Percentiles rank a stretch among this genome's conserved stretches.
Evolutionary conservation across 129 eudicot genomes (phyloP).

Genomic region (Helianthus annuus): DNA sequence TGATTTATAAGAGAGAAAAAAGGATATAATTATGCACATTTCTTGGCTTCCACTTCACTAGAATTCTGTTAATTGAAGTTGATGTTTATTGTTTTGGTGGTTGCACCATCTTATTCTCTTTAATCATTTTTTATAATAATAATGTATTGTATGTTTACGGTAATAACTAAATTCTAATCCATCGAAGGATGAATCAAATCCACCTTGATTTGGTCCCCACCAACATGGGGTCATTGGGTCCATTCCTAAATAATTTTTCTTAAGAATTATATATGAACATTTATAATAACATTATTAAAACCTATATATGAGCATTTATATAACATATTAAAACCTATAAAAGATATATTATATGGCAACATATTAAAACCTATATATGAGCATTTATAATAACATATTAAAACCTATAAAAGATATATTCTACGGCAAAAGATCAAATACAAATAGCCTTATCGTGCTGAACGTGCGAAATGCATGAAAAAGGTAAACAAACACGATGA

Average conservation of each 20-base stretch:
- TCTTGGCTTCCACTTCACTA: constrained; percentile 73
- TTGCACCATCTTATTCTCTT: constrained; percentile 47
- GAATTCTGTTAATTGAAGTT: constrained; percentile 60
- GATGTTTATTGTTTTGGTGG: constrained; percentile 51
- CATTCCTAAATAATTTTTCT: neutral
- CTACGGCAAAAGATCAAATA: too few relatives aligned
- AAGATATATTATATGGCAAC: too few relatives aligned
- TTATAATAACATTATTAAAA: neutral
- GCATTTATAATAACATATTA: too few relatives aligned
- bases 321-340: too few relatives aligned
- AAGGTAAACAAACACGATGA: too few relatives aligned
- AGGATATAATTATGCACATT: constrained; percentile 23
- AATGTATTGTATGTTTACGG: constrained; percentile 22
- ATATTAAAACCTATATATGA: too few relatives aligned
- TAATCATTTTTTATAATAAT: constrained; percentile 35
- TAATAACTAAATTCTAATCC: constrained; percentile 28
- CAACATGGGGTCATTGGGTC: constrained; percentile 28
- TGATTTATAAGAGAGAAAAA: constrained; percentile 27
- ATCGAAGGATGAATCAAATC: constrained; percentile 26
- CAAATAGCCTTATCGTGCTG: too few relatives aligned
- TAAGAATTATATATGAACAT: neutral
- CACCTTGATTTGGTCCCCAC: constrained; percentile 21
- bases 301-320: neutral
- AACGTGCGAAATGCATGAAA: too few relatives aligned
- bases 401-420: too few relatives aligned